Conservation (phyloP, 495 filamentous ascomycete genomes). For the Annulohypoxylon moriforme region DNA sequence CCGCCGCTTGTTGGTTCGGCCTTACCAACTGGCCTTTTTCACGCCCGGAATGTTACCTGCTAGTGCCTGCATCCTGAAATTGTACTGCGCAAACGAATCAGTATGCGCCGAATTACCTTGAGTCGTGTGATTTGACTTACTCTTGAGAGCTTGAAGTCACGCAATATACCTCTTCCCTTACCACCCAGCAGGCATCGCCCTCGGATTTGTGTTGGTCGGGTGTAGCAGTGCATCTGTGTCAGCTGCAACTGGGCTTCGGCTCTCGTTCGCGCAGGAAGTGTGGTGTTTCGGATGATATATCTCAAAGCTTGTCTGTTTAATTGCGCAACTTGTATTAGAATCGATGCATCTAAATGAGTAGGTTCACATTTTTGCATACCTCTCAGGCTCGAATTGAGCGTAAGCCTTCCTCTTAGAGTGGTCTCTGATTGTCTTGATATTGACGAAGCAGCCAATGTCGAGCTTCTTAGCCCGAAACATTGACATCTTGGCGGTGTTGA, state of each 20-base stretch:
- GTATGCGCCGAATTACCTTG: conserved; percentile 47
- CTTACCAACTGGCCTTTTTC: conserved; percentile 94
- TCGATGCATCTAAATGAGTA: background rate
- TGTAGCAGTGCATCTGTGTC: conserved; percentile 94
- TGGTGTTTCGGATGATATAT: conserved; percentile 93
- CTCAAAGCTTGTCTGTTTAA: conserved; percentile 87
- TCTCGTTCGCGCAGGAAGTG: conserved; percentile 79
- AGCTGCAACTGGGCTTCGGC: conserved; percentile 93
- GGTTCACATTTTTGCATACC: conserved; percentile 62
- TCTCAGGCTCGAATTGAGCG: conserved; percentile 83
- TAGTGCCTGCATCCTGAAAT: conserved; percentile 90
- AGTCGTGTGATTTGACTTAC: conserved; percentile 65
- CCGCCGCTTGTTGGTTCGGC: background rate
- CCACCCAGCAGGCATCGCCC: conserved; percentile 93
- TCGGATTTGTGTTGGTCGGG: conserved; percentile 88
- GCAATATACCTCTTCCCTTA: conserved; percentile 83
- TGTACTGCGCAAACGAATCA: conserved; percentile 76
- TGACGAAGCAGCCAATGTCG: conserved; percentile 86
- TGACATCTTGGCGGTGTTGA: conserved; percentile 67
- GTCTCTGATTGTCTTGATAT: conserved; percentile 85
- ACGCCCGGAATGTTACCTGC: conserved; percentile 92
- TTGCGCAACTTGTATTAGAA: conserved; percentile 23
- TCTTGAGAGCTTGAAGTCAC: conserved; percentile 89
- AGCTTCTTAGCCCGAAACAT: conserved; percentile 88
- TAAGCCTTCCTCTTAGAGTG: conserved; percentile 96